Base-by-base conservation (phyloP, 352 stramenopile genomes). In the Phytophthora macrochlamydospora region DNA sequence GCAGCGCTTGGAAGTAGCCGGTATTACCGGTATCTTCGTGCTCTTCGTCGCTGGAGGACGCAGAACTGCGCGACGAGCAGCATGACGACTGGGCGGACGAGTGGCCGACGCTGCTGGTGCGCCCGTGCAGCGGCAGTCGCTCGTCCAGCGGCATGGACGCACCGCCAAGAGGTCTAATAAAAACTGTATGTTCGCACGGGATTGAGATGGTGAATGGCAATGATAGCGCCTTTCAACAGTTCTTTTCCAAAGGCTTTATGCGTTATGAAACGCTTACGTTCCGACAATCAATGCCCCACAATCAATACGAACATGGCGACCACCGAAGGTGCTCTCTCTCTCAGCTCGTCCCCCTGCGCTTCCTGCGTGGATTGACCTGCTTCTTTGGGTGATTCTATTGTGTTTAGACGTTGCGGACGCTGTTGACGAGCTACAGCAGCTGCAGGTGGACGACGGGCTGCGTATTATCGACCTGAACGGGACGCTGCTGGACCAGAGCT, bases 401-500 rank as follows among this genome's bases (percentile, higher is more conserved):
- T 24, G 18, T 24, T 14, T 13, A 49, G 43, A 49, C 43, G 14
- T n/a, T 29, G 3, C 18, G 2, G 43, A 28, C 18, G 43, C 43
- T 2, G 7, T 5, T 49, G 29, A 12, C 3, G 37, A 38, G 29
- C 51, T 76, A 8, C 44, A 62, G 59, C 50, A 65, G 45, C 62
- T 73, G 32, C 51, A 53, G 38, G 44, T 67, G 18, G 57, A 60
- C n/a, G 52, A 49, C 44, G 62, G 56, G 1, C 45, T 87, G 45
- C 67, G 75, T 38, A 65, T 88, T 50, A 75, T 94, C 44, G 71
- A 94, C 44, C 44, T 92, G 56, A 55, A 68, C 0, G 83, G 83
- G 2, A 73, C 63, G 48, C 72, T 93, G 40, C 61, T 94, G 44
- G 86, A 93, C 50, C 84, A 94, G 62, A 59, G 71, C 35, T 94